phyloP scores from a whole-genome alignment of 116 monocot genomes.

The Cymodocea nodosa region DNA sequence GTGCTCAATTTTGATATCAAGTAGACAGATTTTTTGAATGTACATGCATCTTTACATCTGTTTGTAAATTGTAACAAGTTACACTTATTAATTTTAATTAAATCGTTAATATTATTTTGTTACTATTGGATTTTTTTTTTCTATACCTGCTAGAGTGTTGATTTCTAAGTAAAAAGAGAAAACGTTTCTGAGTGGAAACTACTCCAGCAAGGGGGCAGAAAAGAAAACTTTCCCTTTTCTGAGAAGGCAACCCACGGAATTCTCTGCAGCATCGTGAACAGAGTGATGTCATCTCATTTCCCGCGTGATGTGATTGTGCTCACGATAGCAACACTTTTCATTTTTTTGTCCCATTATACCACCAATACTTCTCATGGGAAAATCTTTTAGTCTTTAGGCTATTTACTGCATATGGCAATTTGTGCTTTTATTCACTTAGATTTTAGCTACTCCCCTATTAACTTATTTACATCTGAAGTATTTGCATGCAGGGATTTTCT shows the following conservation, averaged over 20 bases:
- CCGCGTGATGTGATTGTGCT: not conserved
- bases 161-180: too few relatives aligned
- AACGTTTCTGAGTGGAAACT: too few relatives aligned
- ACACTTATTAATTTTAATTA: too few relatives aligned
- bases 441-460: not conserved
- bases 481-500: slow-evolving; percentile 14
- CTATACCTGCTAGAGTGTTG: too few relatives aligned
- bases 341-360: not conserved
- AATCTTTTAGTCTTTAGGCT: not conserved
- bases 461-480: not conserved
- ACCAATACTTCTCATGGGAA: not conserved
- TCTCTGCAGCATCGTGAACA: not conserved
- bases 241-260: not conserved
- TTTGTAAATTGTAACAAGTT: too few relatives aligned
- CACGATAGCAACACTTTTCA: not conserved
- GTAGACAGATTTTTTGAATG: too few relatives aligned
- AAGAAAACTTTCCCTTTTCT: not conserved
- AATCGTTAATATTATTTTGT: too few relatives aligned
- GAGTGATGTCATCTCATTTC: not conserved
- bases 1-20: too few relatives aligned
- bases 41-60: too few relatives aligned
- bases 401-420: too few relatives aligned
- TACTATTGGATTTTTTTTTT: too few relatives aligned
- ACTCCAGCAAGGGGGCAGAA: not conserved
- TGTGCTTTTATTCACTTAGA: not conserved